phyloP scores from a whole-genome alignment of 2,329 filamentous ascomycete genomes.

The Penicillium sp. region DNA sequence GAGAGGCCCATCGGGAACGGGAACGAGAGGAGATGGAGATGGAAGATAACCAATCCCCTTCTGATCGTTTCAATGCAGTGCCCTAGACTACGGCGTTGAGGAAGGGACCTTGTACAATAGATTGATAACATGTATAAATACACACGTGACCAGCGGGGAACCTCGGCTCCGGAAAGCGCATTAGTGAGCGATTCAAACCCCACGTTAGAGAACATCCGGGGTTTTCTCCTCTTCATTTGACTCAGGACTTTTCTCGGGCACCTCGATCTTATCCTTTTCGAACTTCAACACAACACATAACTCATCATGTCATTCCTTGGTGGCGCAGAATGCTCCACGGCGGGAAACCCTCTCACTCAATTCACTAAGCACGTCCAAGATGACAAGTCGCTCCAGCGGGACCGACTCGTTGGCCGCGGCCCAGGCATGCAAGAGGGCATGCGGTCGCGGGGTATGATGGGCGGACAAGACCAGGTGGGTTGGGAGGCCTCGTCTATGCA shows the following conservation, averaged over 20 bases:
- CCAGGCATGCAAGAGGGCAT: conserved; percentile 74
- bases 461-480: conserved; percentile 69
- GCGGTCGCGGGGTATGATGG: conserved; percentile 66
- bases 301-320: conserved; percentile 86
- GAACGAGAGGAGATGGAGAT: neutral
- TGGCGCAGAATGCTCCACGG: conserved; percentile 94
- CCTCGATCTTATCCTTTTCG: neutral
- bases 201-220: conserved; percentile 19
- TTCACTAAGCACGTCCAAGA: conserved; percentile 96
- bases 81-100: neutral
- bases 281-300: neutral
- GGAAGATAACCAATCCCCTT: too few species aligned
- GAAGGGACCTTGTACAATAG: conserved; percentile 1
- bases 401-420: conserved; percentile 75
- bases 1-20: neutral
- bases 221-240: conserved; percentile 6
- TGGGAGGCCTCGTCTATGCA: neutral
- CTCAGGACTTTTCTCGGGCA: neutral
- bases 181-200: conserved; percentile 19
- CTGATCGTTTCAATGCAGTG: neutral
- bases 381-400: conserved; percentile 91
- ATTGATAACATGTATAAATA: neutral
- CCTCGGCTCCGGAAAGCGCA: conserved; percentile 27
- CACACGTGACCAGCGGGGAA: conserved; percentile 26
- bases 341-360: conserved; percentile 92